Evolutionary conservation across 140 eudicot species (phyloP), one percentile per base, ranked within the genome.

Genomic region (Cichorium intybus): DNA sequence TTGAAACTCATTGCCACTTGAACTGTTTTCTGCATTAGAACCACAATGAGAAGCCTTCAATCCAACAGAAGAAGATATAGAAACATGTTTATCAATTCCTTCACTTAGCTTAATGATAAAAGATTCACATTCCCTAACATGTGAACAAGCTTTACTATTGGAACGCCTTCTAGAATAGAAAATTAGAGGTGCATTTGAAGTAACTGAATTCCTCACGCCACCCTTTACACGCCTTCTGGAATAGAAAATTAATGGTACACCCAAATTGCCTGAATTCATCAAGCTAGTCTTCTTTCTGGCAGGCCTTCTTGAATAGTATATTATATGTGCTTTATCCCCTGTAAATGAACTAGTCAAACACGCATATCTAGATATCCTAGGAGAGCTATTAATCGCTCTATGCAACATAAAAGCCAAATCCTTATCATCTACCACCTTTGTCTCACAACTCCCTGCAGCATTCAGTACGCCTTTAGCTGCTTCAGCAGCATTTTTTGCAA

Each of bases 401-500:
- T 83, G 93, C 86, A 88, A 75, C 81, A 71, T 80, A 76, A 81
- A 64, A 6, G 87, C 96, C 76, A 92, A 68, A 27, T 85, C 75
- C 15, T 60, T 81, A 73, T 88, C 97, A 63, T 67, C 89, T 20
- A 62, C 88, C 70, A 18, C 77, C 79, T 60, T 72, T 41, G 18
- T 24, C 73, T 47, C 73, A 63, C 69, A 20, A 31, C 60, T 47
- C 14, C 69, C 69, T 26, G 52, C 66, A 48, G 69, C 60, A 18
- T 71, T 66, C 72, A 77, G 33, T 4, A 51, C 78, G 49, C 68
- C 79, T 49, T 65, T 71, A 7, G 73, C 88, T 56, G 74, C 56
- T 9, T 50, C 82, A 72, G 64, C 80, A 2, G 78, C 86, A 3
- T 66, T 77, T 60, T 68, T 74, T 1, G 81, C 85, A 33, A 26